Conservation (phyloP, 2,329 filamentous ascomycete species). For the Arthrobotrys sphaeroides region DNA sequence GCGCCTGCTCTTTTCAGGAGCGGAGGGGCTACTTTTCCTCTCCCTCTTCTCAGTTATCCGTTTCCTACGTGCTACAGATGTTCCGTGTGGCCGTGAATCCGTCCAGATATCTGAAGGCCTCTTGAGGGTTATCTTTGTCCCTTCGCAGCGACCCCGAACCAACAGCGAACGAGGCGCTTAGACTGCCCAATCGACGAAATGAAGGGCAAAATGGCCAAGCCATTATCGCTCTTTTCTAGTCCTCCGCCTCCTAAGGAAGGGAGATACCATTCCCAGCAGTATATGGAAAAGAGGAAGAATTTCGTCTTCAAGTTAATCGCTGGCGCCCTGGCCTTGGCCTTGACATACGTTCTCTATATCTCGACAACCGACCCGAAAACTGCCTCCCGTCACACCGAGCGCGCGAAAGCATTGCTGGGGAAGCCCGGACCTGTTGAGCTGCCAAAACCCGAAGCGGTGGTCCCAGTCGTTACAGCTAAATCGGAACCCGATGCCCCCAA, state of each 20-base stretch:
- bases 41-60: not conserved
- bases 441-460: not conserved
- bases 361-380: slow-evolving; percentile 46
- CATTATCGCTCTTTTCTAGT: slow-evolving; percentile 44
- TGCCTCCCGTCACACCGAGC: slow-evolving; percentile 41
- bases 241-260: slow-evolving; percentile 49
- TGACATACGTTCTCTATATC: slow-evolving; percentile 39
- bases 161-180: not conserved
- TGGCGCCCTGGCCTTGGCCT: slow-evolving; percentile 25
- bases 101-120: not conserved
- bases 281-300: slow-evolving; percentile 46
- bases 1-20: not conserved
- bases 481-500: slow-evolving; percentile 10
- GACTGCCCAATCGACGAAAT: slow-evolving; percentile 19
- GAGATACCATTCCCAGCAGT: slow-evolving; percentile 48
- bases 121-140: not conserved
- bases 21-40: not conserved
- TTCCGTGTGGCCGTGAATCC: not conserved
- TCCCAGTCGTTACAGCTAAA: slow-evolving; percentile 18
- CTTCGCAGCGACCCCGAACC: not conserved
- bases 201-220: slow-evolving; percentile 52
- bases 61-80: not conserved
- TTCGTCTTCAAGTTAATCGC: slow-evolving; percentile 42
- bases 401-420: slow-evolving; percentile 32
- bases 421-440: not conserved